Base-by-base conservation (phyloP, 139 green algal species). In the Tetratostichococcus sp. region DNA sequence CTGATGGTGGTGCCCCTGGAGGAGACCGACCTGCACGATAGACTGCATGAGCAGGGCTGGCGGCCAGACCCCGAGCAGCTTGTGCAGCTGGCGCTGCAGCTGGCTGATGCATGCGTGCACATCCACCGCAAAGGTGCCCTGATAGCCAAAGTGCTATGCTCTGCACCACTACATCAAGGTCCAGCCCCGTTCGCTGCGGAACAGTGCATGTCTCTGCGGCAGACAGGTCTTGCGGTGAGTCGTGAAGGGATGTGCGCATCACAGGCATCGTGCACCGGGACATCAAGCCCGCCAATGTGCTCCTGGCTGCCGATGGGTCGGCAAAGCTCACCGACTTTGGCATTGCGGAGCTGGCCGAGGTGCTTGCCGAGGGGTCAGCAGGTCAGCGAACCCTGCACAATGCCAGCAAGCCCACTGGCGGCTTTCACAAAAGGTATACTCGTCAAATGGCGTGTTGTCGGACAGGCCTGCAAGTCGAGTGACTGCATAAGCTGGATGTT, bases 41-140 rank as follows among this genome's bases (percentile, higher is more conserved):
- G 68, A 71, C 69, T 97, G 50, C 84, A 96, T 73, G 35, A 85
- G 35, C 65, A 68, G 0, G 86, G 85, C 32, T 94, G 91, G 91
- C 75, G 84, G 1, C 87, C 89, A 28, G 31, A 5, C 26, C 85
- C 70, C 75, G 0, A 23, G 5, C 34, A 74, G 39, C 35, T 89
- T 32, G 67, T 91, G 31, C 43, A 39, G 4, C 68, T 93, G 30
- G 85, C 79, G 0, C 31, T 43, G 2, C 76, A 90, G 65, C 74
- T 93, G 70, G 83, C 89, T 8, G 57, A 58, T 1, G 90, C 58
- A 1, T 19, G 94, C 25, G 77, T 76, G 0, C 75, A 80, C 35
- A 50, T 92, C 42, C 89, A 94, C 71, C 22, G 50, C 50, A 26
- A 2, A 62, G 50, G 50, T 62, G 50, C 11, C 39, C n/a, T n/a